Conservation (phyloP, 2,329 filamentous ascomycete genomes). For the Bipolaris oryzae region DNA sequence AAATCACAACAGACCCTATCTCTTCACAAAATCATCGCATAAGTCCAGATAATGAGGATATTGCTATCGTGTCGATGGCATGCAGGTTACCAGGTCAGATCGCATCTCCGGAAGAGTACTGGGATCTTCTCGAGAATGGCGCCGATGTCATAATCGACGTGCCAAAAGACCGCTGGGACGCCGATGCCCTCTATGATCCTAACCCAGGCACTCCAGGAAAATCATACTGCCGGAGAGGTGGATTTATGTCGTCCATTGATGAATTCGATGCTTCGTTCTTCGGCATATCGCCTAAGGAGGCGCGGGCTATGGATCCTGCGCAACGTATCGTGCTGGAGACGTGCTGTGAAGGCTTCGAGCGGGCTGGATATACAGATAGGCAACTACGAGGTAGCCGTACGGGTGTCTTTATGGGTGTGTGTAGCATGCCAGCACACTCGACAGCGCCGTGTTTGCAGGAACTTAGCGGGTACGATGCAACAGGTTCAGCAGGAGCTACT, state of each 20-base stretch:
- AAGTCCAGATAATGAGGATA: not conserved
- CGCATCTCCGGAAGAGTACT: not conserved
- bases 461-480: not conserved
- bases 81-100: not conserved
- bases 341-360: not conserved
- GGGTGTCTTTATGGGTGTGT: not conserved
- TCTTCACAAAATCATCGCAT: too few species aligned
- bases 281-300: not conserved
- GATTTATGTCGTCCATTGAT: not conserved
- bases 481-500: not conserved
- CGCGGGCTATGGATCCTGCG: not conserved
- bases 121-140: not conserved
- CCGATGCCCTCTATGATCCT: not conserved
- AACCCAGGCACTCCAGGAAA: not conserved
- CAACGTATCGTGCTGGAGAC: not conserved
- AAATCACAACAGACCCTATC: too few species aligned
- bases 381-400: not conserved
- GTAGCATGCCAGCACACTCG: not conserved
- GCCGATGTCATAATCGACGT: not conserved
- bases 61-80: not conserved
- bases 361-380: not conserved
- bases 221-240: not conserved
- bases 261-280: not conserved
- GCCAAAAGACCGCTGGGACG: not conserved
- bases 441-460: not conserved